Conservation (phyloP, 2,329 filamentous ascomycete genomes). For the Xenosphaeropsis pyriputrescens region DNA sequence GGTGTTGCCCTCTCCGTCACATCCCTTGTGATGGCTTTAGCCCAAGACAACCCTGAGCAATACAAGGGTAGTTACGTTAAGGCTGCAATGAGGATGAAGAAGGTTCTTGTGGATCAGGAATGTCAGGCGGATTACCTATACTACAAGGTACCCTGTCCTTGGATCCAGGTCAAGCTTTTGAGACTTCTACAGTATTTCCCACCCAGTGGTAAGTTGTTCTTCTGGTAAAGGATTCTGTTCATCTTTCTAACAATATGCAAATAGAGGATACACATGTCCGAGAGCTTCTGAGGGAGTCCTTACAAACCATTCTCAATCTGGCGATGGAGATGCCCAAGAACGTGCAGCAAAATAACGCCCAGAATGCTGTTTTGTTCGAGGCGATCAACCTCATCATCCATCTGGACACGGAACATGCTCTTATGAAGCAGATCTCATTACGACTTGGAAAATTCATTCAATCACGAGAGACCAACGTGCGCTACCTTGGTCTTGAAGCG, state of each 20-base stretch:
- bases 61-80: constrained; percentile 94
- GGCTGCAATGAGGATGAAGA: constrained; percentile 77
- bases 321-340: constrained; percentile 95
- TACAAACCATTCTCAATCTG: constrained; percentile 81
- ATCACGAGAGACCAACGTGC: constrained; percentile 91
- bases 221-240: too few species aligned
- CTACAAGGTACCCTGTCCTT: constrained; percentile 98
- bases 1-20: constrained; percentile 92
- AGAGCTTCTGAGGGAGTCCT: constrained; percentile 78
- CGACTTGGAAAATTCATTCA: constrained; percentile 91
- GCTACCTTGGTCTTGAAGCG: constrained; percentile 88
- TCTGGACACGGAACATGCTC: constrained; percentile 79
- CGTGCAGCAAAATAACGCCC: constrained; percentile 97
- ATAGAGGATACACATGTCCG: constrained; percentile 84
- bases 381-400: constrained; percentile 98
- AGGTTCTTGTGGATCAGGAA: constrained; percentile 80
- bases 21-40: constrained; percentile 84
- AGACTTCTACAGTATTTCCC: constrained; percentile 91
- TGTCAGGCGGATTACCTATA: constrained; percentile 88
- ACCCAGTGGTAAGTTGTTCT: constrained; percentile 54
- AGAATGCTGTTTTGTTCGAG: constrained; percentile 95
- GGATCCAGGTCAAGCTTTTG: constrained; percentile 92
- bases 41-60: constrained; percentile 85
- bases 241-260: constrained; percentile 9
- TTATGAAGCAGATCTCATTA: constrained; percentile 93